These are phyloP conservation scores for Tetrastigma voinierianum DNA, from an alignment of 164 flowering plant genomes.

Conservation along the genomic window DNA sequence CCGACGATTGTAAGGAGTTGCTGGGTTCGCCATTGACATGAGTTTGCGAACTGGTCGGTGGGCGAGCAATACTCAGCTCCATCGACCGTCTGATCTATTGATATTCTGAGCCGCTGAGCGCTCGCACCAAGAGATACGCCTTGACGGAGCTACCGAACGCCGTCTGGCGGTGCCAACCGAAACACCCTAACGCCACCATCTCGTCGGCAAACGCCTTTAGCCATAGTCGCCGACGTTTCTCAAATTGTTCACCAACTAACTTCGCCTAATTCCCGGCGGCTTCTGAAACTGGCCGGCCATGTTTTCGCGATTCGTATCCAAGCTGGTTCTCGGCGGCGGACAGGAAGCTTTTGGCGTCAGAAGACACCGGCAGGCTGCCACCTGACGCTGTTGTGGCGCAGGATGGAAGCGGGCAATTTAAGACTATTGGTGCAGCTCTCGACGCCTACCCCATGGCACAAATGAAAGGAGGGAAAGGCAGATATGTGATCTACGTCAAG, in stretches of 20 bases:
- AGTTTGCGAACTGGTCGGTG: constrained; percentile 27
- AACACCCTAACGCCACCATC: constrained; percentile 29
- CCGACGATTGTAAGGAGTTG: constrained; percentile 35
- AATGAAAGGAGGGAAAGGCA: constrained; percentile 9
- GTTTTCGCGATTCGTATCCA: constrained; percentile 38
- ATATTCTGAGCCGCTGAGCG: constrained; percentile 42
- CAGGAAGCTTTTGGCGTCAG: constrained; percentile 28
- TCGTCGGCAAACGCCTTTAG: constrained; percentile 39
- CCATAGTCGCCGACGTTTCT: constrained; percentile 20
- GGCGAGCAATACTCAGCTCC: too few species aligned
- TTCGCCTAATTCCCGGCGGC: constrained; percentile 6
- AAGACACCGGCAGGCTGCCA: background rate
- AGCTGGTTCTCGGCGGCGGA: constrained; percentile 35
- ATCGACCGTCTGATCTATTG: too few species aligned
- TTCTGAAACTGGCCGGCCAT: constrained; percentile 1
- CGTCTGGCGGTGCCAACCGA: too few species aligned
- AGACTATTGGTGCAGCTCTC: constrained; percentile 44
- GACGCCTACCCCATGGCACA: constrained; percentile 29
- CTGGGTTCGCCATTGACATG: constrained; percentile 27
- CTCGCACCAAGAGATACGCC: constrained; percentile 53
- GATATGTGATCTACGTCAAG: constrained; percentile 50
- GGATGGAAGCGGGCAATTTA: constrained; percentile 59
- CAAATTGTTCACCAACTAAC: constrained; percentile 7
- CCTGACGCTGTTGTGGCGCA: constrained; percentile 57
- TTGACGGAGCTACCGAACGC: constrained; percentile 35